Conservation (phyloP, 768 basidiomycete species). For the Chiua virens region DNA sequence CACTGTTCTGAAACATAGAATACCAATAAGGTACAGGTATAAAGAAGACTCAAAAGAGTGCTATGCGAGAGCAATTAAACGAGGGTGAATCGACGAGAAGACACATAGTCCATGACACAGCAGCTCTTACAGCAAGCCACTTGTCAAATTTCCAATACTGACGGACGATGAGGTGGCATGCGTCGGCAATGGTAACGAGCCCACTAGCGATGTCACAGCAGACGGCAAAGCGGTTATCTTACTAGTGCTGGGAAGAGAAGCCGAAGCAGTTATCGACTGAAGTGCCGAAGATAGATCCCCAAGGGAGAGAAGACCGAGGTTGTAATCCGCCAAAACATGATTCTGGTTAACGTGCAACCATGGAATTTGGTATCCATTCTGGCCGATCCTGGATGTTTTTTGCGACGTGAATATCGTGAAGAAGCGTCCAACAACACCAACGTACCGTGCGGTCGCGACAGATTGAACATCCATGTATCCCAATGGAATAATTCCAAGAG, state of each 20-base stretch:
- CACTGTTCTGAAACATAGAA: too few relatives aligned
- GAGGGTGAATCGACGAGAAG: not conserved
- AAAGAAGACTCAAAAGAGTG: not conserved
- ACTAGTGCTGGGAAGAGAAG: not conserved
- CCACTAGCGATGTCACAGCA: not conserved
- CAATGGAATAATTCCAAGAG: slow-evolving; percentile 57
- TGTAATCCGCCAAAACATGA: slow-evolving; percentile 52
- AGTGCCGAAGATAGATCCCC: slow-evolving; percentile 18
- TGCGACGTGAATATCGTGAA: not conserved
- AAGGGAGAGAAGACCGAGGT: slow-evolving; percentile 13
- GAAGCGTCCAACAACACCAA: not conserved
- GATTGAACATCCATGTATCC: slow-evolving; percentile 54
- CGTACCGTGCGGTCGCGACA: slow-evolving; percentile 43
- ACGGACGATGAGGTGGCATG: not conserved
- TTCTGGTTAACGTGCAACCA: slow-evolving; percentile 62
- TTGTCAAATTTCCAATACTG: slow-evolving; percentile 8
- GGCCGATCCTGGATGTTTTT: slow-evolving; percentile 37
- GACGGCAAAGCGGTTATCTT: not conserved
- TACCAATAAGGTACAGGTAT: not conserved
- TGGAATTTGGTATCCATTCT: slow-evolving; percentile 60
- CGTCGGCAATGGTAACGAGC: not conserved
- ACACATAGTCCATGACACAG: too few relatives aligned
- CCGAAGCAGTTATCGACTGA: slow-evolving; percentile 9
- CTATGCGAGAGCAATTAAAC: not conserved
- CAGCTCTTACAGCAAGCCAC: not conserved